Evolutionary conservation across 2,329 filamentous ascomycete genomes (phyloP).

Genomic region (Aspergillus sergii): DNA sequence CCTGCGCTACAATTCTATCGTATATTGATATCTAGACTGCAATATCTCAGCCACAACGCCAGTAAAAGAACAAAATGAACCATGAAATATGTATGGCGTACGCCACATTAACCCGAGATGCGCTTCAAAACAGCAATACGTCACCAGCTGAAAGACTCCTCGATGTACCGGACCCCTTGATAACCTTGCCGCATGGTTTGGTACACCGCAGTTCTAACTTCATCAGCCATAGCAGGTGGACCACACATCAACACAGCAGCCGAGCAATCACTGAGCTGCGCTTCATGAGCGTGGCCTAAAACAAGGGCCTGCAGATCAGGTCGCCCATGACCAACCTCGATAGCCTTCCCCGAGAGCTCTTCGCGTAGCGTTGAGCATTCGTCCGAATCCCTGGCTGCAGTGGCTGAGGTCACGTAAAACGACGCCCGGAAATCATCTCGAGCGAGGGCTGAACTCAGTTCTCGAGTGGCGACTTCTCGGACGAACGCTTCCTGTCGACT

Average conservation of each 20-base stretch:
- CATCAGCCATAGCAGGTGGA: conserved; percentile 49
- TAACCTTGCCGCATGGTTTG: conserved; percentile 37
- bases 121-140: not conserved
- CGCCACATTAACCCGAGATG: not conserved
- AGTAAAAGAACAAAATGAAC: not conserved
- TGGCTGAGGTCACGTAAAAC: conserved; percentile 31
- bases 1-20: not conserved
- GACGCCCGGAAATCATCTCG: conserved; percentile 35
- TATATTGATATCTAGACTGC: not conserved
- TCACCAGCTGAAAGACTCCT: conserved; percentile 49
- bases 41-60: not conserved
- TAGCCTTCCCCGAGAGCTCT: not conserved
- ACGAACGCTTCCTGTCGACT: conserved; percentile 35
- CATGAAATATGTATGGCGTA: not conserved
- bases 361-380: not conserved
- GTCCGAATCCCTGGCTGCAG: not conserved
- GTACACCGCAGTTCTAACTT: conserved; percentile 45
- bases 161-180: conserved; percentile 46
- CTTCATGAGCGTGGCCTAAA: conserved; percentile 34
- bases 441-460: conserved; percentile 29
- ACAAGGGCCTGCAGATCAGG: conserved; percentile 43
- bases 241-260: conserved; percentile 50
- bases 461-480: conserved; percentile 26
- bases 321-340: conserved; percentile 28
- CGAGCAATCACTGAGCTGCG: conserved; percentile 27